Base-by-base conservation (phyloP, 78 protist species). In the Dictyostelium citrinum region DNA sequence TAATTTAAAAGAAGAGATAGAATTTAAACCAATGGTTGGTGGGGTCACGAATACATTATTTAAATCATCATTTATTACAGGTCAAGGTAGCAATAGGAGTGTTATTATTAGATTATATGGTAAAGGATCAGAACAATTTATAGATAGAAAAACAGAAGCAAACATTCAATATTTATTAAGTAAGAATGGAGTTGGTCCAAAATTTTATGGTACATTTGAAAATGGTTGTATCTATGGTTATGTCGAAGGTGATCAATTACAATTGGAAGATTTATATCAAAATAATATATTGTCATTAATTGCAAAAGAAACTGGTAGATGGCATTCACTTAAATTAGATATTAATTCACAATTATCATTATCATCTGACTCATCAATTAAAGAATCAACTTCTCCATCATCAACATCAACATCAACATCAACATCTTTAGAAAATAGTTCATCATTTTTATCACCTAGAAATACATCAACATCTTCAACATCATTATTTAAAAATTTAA, bases 141-240 rank as follows among this genome's bases (percentile, higher is more conserved):
- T 88, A 27, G 93, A 88, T 88, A 76, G 92, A 78, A 88, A 88
- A 67, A 45, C 58, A 3, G 93, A 88, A 27, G 70, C 93, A 61
- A 29, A 88, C 49, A 88, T 88, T 31, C 93, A 88, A 75, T 67
- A 45, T 67, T 16, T 88, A 22, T 78, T 88, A 43, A 88, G 93
- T 46, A 70, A 79, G 2, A 91, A 91, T 75, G 95, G 95, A 5
- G 90, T 95, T 41, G 98, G 93, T 9, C 96, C 96, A 51, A 83
- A 83, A 77, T 83, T 93, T 58, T 93, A 93, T 83, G 96, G 96
- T 29, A 83, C 90, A 9, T 93, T 93, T 76, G 71, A 83, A 29
- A 93, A 93, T 78, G 96, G 96, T 12, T 93, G 88, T 64, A 74
- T 93, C 24, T 93, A 93, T 83, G 91, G 91, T 22, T 93, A 76